These are phyloP conservation scores for Arachis stenosperma DNA, from an alignment of 306 rosid genomes.

Conservation along the genomic window DNA sequence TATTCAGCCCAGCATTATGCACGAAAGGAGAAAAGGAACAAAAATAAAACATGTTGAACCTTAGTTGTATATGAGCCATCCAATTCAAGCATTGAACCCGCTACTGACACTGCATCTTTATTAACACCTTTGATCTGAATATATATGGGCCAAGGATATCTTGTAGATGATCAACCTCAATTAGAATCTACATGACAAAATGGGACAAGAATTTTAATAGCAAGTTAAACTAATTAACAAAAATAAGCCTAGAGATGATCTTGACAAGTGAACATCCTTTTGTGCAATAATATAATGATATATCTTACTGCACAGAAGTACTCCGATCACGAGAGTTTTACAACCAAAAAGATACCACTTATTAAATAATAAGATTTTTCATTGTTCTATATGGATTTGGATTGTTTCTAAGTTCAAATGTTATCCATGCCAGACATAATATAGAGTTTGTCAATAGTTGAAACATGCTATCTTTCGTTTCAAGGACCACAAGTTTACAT, in stretches of 20 bases:
- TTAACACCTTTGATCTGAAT: slow-evolving; percentile 93
- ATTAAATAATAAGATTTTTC: too few species aligned
- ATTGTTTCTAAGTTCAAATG: too few species aligned
- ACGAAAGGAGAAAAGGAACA: slow-evolving; percentile 14
- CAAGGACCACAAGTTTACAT: too few species aligned
- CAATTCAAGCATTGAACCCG: slow-evolving; percentile 86
- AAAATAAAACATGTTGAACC: slow-evolving; percentile 50
- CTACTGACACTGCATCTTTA: slow-evolving; percentile 93
- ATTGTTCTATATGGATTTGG: too few species aligned
- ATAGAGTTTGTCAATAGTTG: too few species aligned
- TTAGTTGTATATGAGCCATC: slow-evolving; percentile 90
- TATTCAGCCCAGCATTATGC: slow-evolving; percentile 20
- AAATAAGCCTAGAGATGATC: slow-evolving; percentile 27
- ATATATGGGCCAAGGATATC: slow-evolving; percentile 78
- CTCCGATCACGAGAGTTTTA: slow-evolving; percentile 15
- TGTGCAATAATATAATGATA: slow-evolving; percentile 5
- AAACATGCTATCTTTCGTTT: too few species aligned
- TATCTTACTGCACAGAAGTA: background rate
- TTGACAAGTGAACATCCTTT: slow-evolving; percentile 5
- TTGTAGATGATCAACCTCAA: slow-evolving; percentile 97
- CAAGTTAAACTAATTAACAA: slow-evolving; percentile 20
- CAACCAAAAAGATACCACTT: background rate
- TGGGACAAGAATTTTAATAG: slow-evolving; percentile 10
- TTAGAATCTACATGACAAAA: slow-evolving; percentile 55
- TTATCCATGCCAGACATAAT: too few species aligned